phyloP scores from a whole-genome alignment of 176 grass and related monocot species.

The Eleusine indica region DNA sequence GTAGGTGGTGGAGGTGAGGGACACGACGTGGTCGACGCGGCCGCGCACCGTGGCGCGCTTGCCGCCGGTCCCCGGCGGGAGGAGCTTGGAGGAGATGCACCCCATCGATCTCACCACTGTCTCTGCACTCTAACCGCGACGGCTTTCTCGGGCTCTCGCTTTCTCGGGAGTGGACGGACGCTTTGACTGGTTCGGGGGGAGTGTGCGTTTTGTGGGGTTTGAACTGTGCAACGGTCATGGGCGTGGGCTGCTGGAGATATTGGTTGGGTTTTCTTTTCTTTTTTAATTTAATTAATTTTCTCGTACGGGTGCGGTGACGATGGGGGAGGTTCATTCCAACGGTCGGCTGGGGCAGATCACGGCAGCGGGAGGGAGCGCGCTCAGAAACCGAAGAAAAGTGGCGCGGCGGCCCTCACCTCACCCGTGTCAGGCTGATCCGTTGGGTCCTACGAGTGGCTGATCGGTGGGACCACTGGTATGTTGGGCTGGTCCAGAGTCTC shows the following conservation, averaged over 20 bases:
- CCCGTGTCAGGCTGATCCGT: slow-evolving; percentile 25
- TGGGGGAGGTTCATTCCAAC: slow-evolving; percentile 39
- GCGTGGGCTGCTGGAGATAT: slow-evolving; percentile 25
- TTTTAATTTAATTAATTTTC: slow-evolving; percentile 4
- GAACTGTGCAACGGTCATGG: slow-evolving; percentile 64
- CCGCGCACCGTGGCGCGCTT: slow-evolving; percentile 46
- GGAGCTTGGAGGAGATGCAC: slow-evolving; percentile 93
- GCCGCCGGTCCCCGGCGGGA: slow-evolving; percentile 58
- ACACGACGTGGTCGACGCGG: slow-evolving; percentile 75
- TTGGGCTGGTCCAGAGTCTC: background rate
- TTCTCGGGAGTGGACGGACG: background rate
- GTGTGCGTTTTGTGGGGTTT: slow-evolving; percentile 43
- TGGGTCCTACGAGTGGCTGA: slow-evolving; percentile 2
- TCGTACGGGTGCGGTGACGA: slow-evolving; percentile 8
- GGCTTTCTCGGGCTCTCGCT: slow-evolving; percentile 6
- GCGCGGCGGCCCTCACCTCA: background rate
- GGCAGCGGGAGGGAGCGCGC: slow-evolving; percentile 1
- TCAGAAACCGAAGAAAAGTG: slow-evolving; percentile 30
- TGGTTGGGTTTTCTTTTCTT: slow-evolving; percentile 28
- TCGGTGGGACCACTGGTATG: background rate
- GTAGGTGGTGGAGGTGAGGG: slow-evolving; percentile 93
- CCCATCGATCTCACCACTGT: slow-evolving; percentile 48
- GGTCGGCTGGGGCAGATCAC: slow-evolving; percentile 39
- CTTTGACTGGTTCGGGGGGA: slow-evolving; percentile 21
- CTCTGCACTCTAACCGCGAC: background rate